Conservation (phyloP, 306 rosid species). For the Potentilla sterilis region DNA sequence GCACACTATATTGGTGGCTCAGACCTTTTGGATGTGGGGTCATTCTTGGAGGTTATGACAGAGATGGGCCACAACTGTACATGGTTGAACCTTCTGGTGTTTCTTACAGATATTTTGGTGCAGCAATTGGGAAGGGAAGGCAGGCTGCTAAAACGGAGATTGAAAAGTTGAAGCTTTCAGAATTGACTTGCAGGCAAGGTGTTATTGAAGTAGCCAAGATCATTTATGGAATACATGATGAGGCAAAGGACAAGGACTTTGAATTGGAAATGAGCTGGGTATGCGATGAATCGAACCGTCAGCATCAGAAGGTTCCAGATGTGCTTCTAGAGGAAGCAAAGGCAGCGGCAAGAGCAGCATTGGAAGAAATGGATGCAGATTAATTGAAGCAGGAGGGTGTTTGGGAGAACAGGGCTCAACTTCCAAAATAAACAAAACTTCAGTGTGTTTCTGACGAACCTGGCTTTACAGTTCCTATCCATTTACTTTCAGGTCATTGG, state of each 20-base stretch:
- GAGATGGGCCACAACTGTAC: conserved; percentile 97
- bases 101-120: conserved; percentile 92
- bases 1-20: conserved; percentile 99
- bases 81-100: conserved; percentile 97
- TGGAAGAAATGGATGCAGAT: conserved; percentile 99
- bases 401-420: background rate
- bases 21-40: conserved; percentile 99
- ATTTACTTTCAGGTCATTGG: background rate
- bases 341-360: conserved; percentile 86
- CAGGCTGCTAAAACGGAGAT: conserved; percentile 99
- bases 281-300: conserved; percentile 94
- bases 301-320: conserved; percentile 88
- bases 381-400: conserved; percentile 22
- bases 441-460: background rate
- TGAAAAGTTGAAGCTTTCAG: conserved; percentile 90
- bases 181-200: conserved; percentile 91
- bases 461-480: background rate
- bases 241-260: conserved; percentile 94
- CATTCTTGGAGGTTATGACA: conserved; percentile 93
- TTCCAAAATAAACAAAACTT: background rate
- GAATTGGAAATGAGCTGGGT: conserved; percentile 98
- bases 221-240: conserved; percentile 95
- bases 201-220: conserved; percentile 96
- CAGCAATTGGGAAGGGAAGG: conserved; percentile 97
- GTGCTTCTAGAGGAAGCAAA: conserved; percentile 79